Percentiles rank a stretch among this genome's conserved stretches.
phyloP scores from a whole-genome alignment of 257 asterid genomes.

The Oldenlandia corymbosa region DNA sequence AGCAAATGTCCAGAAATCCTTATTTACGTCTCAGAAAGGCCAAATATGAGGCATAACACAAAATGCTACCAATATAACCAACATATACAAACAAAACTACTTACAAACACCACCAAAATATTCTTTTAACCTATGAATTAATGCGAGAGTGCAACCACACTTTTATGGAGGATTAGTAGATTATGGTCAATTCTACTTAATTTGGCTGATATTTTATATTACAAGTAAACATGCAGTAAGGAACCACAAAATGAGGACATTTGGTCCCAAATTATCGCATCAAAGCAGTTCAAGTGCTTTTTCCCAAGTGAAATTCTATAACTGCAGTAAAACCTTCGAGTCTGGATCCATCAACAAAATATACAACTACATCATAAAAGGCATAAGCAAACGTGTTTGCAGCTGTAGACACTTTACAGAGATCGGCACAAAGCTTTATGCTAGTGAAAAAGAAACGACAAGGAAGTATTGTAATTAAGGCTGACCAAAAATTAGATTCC shows the following conservation, averaged over 20 bases:
- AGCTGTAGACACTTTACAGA: neutral
- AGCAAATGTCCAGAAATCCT: neutral
- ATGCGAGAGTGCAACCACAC: neutral
- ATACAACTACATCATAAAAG: neutral
- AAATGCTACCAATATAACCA: neutral
- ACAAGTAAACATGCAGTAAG: neutral
- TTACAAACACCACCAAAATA: neutral
- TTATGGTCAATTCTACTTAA: neutral
- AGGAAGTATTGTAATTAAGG: neutral
- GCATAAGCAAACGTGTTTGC: neutral
- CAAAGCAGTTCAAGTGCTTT: neutral
- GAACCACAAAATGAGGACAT: neutral
- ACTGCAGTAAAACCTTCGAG: no score
- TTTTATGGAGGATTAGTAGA: neutral
- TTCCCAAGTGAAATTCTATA: no score
- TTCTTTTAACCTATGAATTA: neutral
- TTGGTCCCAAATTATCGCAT: neutral
- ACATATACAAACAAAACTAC: neutral
- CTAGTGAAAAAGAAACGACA: neutral
- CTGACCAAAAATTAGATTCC: neutral
- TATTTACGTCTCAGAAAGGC: neutral
- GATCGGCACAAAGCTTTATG: neutral
- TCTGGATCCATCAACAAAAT: neutral
- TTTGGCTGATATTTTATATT: neutral
- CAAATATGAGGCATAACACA: neutral